Evolutionary conservation across 352 stramenopile genomes (phyloP), one percentile per base, ranked within the genome.

Genomic region (Phytophthora vignae): DNA sequence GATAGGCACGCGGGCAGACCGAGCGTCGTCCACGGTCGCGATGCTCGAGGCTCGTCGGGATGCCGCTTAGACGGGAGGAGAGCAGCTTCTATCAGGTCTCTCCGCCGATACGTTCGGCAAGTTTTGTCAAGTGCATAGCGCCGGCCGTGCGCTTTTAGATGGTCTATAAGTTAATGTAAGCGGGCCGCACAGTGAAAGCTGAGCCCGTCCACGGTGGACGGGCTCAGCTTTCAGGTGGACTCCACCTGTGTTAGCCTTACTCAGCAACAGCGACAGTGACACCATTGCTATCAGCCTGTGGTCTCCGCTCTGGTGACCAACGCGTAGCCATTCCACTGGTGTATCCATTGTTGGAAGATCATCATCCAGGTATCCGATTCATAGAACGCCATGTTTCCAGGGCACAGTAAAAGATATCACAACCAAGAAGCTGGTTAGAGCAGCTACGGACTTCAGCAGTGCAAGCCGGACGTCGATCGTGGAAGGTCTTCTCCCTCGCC

Each of bases 121-220:
- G 46, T 60, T n/a, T 61, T 65, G 17, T 48, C 17, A 29, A 17
- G 33, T 22, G 42, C 53, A 19, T 17, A 27, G 22, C n/a, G 48
- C 54, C 5, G 40, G 40, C 44, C 25, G 50, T 17, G 21, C 46
- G 14, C 11, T 54, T 61, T 62, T 61, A 62, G 58, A 62, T 58
- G 40, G 54, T 73, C 66, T 42, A 72, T 76, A 76, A 76, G 21
- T 72, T 76, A 72, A 71, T 72, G 62, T 64, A 54, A 31, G 25
- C 44, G 25, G 65, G 27, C 9, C 15, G 21, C 25, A 44, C 52
- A 46, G 29, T 36, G 15, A 44, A 38, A 54, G 9, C 19, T 54
- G 48, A 54, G 48, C 48, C 48, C 48, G 48, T n/a, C n/a, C n/a
- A n/a, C n/a, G n/a, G n/a, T n/a, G n/a, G n/a, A n/a, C n/a, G n/a